These are phyloP conservation scores for Gremmenia infestans DNA, from an alignment of 2,329 filamentous ascomycete genomes.

Conservation along the genomic window DNA sequence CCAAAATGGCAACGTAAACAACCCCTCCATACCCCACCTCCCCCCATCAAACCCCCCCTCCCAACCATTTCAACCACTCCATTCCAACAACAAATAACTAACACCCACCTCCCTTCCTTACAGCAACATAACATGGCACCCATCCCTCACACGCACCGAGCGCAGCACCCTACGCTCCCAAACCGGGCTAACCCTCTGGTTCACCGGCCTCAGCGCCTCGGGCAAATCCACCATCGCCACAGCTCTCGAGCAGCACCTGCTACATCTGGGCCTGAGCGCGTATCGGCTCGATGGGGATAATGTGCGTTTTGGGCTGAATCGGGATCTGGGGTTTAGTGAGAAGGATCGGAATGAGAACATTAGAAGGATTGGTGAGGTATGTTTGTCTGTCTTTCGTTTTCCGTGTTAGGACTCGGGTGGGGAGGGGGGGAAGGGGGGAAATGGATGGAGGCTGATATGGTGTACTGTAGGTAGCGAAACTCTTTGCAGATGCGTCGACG, in stretches of 20 bases:
- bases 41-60: not conserved
- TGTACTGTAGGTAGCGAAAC: slow-evolving; percentile 71
- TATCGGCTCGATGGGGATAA: slow-evolving; percentile 98
- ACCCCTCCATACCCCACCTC: slow-evolving; percentile 26
- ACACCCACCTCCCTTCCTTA: not conserved
- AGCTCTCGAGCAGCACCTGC: slow-evolving; percentile 92
- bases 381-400: slow-evolving; percentile 7
- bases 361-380: slow-evolving; percentile 79
- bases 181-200: slow-evolving; percentile 92
- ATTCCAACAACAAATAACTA: not conserved
- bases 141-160: slow-evolving; percentile 67
- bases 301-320: slow-evolving; percentile 95
- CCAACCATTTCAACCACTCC: not conserved
- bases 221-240: slow-evolving; percentile 97
- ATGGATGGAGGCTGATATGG: not conserved
- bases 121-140: slow-evolving; percentile 91
- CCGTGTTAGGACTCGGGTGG: not conserved
- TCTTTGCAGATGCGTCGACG: slow-evolving; percentile 86
- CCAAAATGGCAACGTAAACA: slow-evolving; percentile 29
- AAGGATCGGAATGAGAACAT: slow-evolving; percentile 97
- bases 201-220: slow-evolving; percentile 91
- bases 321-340: slow-evolving; percentile 92
- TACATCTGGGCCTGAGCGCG: slow-evolving; percentile 75
- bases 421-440: no score
- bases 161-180: slow-evolving; percentile 73